Percentiles rank a stretch among this genome's conserved stretches.
Conservation (phyloP, 345 rosid genomes). For the Brassica nigra region DNA sequence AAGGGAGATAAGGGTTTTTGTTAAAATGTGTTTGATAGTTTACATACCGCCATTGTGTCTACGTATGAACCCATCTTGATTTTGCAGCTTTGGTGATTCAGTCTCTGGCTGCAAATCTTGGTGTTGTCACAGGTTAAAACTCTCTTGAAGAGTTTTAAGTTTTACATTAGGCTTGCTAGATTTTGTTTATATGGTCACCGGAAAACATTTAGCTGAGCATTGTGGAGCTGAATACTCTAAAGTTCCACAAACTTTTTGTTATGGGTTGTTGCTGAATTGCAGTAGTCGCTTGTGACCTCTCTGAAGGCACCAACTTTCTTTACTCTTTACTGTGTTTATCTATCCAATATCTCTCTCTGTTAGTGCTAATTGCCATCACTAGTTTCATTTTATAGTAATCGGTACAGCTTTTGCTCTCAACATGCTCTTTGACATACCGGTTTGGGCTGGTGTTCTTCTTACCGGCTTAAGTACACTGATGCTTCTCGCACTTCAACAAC, state of each 20-base stretch:
- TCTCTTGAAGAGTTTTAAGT: background rate
- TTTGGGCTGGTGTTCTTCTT: conserved; percentile 91
- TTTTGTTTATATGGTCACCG: conserved; percentile 30
- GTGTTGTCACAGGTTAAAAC: conserved; percentile 83
- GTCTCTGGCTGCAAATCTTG: conserved; percentile 90
- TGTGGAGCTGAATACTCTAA: conserved; percentile 79
- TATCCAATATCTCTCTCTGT: conserved; percentile 7
- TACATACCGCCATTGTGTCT: conserved; percentile 60
- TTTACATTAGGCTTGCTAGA: background rate
- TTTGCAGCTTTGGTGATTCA: conserved; percentile 87
- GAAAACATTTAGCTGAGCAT: conserved; percentile 94
- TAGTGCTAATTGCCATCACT: background rate
- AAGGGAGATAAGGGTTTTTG: background rate
- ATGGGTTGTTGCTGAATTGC: conserved; percentile 92
- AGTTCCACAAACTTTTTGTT: conserved; percentile 66
- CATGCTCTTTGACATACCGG: conserved; percentile 83
- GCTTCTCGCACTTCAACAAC: conserved; percentile 80
- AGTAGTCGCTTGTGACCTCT: conserved; percentile 95
- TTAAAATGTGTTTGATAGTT: conserved; percentile 9
- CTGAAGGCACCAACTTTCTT: conserved; percentile 61
- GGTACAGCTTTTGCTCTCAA: conserved; percentile 95
- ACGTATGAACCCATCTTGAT: conserved; percentile 74
- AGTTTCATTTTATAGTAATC: conserved; percentile 52
- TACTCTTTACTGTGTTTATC: conserved; percentile 3
- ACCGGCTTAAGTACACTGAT: conserved; percentile 87